Base-by-base conservation (phyloP, 176 grass and related monocot genomes). In the Eragrostis curvula region DNA sequence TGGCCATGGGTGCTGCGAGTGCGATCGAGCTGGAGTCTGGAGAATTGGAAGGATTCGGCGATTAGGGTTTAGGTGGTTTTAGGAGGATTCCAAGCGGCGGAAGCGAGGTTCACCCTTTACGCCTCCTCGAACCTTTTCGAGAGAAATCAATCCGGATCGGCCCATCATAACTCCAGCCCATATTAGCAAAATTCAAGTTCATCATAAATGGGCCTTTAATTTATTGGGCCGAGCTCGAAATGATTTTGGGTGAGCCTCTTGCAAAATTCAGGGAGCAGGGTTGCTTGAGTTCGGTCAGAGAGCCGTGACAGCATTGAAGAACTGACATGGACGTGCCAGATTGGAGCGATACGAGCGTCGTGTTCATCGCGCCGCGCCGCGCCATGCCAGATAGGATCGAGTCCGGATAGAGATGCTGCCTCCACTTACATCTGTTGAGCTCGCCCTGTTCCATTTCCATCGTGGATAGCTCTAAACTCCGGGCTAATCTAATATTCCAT, bases 21-120 rank as follows among this genome's bases (percentile, higher is more conserved):
- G 66, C 73, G 67, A 52, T 63, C 52, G 80, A 79, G 66, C 55
- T 9, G 10, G 57, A 23, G 51, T 56, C 55, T 9, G 10, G 57
- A 23, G 51, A 36, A 3, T 39, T 29, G 15, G n/a, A 44, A 68
- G 55, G 44, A 70, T n/a, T 48, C 27, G 28, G 20, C 25, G 11
- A 27, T 25, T 81, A 75, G 74, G 86, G 74, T 85, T 91, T 81
- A 79, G 76, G 80, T 69, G 89, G 80, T 88, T 89, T 89, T 77
- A 56, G 62, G 50, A 82, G 67, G 48, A 81, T 27, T 8, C 47
- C 61, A 21, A 53, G 79, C 48, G 21, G 14, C 5, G 21, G 48
- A 9, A 25, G 23, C 9, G 10, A 45, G 7, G 16, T 2, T 9
- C 11, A 2, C 58, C 17, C 11, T 1, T 52, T 6, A 8, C 36